These are phyloP conservation scores for Sugiyamaella qingdaonensis DNA, from an alignment of 805 yeast genomes.

Conservation along the genomic window DNA sequence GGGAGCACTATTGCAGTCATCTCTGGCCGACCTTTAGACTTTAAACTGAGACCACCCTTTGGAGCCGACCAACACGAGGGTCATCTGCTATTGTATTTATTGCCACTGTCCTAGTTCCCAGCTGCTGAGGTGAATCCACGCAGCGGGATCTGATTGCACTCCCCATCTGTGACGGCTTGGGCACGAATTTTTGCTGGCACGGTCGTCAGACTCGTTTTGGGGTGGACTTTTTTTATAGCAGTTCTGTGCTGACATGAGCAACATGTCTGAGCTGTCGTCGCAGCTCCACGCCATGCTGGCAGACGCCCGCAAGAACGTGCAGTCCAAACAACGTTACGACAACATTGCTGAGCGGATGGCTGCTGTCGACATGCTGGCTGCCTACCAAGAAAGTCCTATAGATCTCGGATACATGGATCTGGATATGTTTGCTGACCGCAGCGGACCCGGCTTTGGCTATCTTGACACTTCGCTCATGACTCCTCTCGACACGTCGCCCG, in stretches of 20 bases:
- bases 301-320: conserved; percentile 22
- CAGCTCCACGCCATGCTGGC: conserved; percentile 23
- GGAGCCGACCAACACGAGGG: too few species aligned
- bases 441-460: not conserved
- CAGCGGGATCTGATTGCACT: too few species aligned
- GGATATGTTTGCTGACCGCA: not conserved
- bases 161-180: too few species aligned
- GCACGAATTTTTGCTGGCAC: too few species aligned
- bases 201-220: too few species aligned
- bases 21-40: too few species aligned
- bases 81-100: too few species aligned
- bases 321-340: conserved; percentile 16
- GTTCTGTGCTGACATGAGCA: not conserved
- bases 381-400: conserved; percentile 8
- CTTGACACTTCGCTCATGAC: conserved; percentile 12
- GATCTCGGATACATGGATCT: conserved; percentile 9
- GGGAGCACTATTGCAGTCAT: too few species aligned
- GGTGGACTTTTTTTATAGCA: not conserved
- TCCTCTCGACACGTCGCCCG: conserved; percentile 21
- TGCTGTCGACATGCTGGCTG: conserved; percentile 1
- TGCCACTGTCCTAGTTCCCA: too few species aligned
- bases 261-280: conserved; percentile 21
- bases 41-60: too few species aligned
- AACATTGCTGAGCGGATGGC: conserved; percentile 20
- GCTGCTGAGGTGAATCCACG: too few species aligned